Conservation (phyloP, 768 basidiomycete genomes). For the Pulveroboletus sp. region DNA sequence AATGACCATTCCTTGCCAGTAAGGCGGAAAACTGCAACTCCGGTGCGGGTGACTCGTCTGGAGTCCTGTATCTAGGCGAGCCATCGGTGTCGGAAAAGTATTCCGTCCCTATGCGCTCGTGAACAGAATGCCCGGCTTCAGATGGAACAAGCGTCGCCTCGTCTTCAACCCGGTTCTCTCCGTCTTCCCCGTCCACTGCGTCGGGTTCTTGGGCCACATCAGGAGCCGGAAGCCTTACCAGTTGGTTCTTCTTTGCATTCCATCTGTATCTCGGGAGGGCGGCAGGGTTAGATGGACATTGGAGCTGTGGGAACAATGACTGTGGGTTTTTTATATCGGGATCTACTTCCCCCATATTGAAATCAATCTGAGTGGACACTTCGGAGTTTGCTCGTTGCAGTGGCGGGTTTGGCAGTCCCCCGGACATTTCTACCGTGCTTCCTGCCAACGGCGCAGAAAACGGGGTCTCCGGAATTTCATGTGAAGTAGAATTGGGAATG, state of each 20-base stretch:
- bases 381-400: neutral
- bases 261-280: conserved; percentile 11
- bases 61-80: neutral
- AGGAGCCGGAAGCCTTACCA: neutral
- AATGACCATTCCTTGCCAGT: neutral
- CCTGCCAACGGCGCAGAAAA: neutral
- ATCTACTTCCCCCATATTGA: neutral
- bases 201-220: neutral
- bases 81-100: neutral
- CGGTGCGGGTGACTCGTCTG: neutral
- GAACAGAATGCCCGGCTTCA: conserved; percentile 2
- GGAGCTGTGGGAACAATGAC: neutral
- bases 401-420: neutral
- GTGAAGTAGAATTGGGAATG: neutral
- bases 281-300: neutral
- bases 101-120: neutral
- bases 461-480: too few species aligned
- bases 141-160: conserved; percentile 15
- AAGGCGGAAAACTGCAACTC: neutral
- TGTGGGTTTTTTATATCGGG: neutral
- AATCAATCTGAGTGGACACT: neutral
- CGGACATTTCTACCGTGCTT: neutral
- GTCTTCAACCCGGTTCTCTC: conserved; percentile 5
- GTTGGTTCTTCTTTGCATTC: neutral
- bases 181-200: neutral